A percentile compares a stretch with the other conserved stretches of the same genome.
Conservation (phyloP, 768 basidiomycete genomes). For the Lactarius tabidus region DNA sequence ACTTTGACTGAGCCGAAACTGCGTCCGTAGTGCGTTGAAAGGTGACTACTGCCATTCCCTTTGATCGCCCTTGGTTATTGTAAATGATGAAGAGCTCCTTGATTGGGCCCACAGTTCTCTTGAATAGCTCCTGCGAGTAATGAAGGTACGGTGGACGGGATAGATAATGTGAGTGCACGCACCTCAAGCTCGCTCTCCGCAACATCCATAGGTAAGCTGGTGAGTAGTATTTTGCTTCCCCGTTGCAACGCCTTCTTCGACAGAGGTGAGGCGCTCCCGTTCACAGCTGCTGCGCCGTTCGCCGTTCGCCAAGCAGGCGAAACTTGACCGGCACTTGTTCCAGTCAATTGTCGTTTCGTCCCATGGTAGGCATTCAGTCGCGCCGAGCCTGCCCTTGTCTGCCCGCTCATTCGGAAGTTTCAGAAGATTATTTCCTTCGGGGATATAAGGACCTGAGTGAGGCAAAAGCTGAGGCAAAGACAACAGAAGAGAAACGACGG, state of each 20-base stretch:
- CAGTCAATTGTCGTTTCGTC: slow-evolving; percentile 24
- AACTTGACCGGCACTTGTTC: slow-evolving; percentile 19
- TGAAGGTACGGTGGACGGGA: slow-evolving; percentile 2
- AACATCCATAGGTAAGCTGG: slow-evolving; percentile 26
- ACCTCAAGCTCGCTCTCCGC: slow-evolving; percentile 24
- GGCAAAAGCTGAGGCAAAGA: background rate
- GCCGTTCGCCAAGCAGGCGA: slow-evolving; percentile 24
- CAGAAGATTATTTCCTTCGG: background rate
- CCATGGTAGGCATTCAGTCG: slow-evolving; percentile 24
- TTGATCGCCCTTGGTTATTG: slow-evolving; percentile 70
- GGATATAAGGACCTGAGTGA: slow-evolving; percentile 2
- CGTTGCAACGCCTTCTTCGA: slow-evolving; percentile 18
- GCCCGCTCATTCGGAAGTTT: slow-evolving; percentile 13
- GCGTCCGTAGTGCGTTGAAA: slow-evolving; percentile 67
- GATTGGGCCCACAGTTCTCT: slow-evolving; percentile 70
- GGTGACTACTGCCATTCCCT: slow-evolving; percentile 73
- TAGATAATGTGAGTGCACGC: background rate
- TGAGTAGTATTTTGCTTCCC: slow-evolving; percentile 25
- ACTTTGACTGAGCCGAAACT: slow-evolving; percentile 56
- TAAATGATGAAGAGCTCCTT: slow-evolving; percentile 68
- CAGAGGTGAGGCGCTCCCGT: slow-evolving; percentile 6
- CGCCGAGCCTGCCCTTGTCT: slow-evolving; percentile 16
- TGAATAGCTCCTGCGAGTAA: slow-evolving; percentile 58
- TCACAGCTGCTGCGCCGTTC: slow-evolving; percentile 3
- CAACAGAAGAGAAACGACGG: background rate